phyloP scores from a whole-genome alignment of 352 stramenopile species.

The Phytophthora hibernalis region DNA sequence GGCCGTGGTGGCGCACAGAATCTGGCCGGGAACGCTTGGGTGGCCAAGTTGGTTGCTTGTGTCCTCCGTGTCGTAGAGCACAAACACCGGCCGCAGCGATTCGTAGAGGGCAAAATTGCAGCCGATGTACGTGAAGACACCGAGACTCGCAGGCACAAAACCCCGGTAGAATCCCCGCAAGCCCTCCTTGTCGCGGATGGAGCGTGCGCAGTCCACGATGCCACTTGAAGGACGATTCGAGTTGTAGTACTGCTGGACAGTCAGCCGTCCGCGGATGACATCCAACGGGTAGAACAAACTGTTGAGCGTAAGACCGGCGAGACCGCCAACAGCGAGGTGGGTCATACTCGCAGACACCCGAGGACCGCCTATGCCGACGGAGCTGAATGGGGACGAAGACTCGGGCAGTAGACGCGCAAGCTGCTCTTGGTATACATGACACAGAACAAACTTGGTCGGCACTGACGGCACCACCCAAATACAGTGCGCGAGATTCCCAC shows the following conservation, averaged over 20 bases:
- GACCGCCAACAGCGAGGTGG: constrained; percentile 71
- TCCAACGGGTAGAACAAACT: constrained; percentile 81
- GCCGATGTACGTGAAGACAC: constrained; percentile 85
- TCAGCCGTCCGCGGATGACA: constrained; percentile 77
- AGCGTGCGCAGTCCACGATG: constrained; percentile 62
- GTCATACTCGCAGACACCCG: constrained; percentile 48
- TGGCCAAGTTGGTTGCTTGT: constrained; percentile 64
- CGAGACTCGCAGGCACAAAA: constrained; percentile 72
- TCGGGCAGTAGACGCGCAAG: constrained; percentile 37
- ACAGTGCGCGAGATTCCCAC: constrained; percentile 82
- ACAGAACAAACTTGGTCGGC: constrained; percentile 81
- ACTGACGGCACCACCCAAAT: constrained; percentile 86
- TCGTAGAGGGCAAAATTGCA: constrained; percentile 89
- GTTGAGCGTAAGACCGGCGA: constrained; percentile 76
- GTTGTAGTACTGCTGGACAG: constrained; percentile 72
- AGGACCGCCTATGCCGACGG: constrained; percentile 8
- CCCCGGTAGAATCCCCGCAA: constrained; percentile 76
- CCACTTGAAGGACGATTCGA: constrained; percentile 50
- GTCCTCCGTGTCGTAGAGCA: constrained; percentile 76
- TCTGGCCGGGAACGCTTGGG: constrained; percentile 77
- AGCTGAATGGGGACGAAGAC: constrained; percentile 19
- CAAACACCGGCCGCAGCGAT: constrained; percentile 78
- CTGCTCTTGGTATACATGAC: constrained; percentile 73
- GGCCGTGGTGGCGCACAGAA: constrained; percentile 74
- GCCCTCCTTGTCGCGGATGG: constrained; percentile 58